phyloP scores from a whole-genome alignment of 768 basidiomycete species.

The Pluteus cervinus region DNA sequence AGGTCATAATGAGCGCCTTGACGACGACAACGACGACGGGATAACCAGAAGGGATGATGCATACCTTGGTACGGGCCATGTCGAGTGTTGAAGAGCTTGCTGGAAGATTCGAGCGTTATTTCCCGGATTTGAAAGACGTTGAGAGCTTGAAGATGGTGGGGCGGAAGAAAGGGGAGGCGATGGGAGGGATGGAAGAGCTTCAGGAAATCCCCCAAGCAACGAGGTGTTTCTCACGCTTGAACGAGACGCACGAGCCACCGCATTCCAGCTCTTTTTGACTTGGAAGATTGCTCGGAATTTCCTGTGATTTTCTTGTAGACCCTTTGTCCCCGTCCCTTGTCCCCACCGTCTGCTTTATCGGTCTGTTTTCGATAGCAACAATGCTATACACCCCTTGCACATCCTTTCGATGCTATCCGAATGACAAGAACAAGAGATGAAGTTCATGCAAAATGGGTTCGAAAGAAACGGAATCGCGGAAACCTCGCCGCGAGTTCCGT shows the following conservation, averaged over 20 bases:
- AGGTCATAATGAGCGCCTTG: conserved; percentile 19
- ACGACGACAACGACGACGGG: conserved; percentile 18
- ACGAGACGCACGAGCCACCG: conserved; percentile 43
- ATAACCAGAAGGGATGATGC: conserved; percentile 12
- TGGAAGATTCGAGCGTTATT: conserved; percentile 15
- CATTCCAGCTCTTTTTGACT: conserved; percentile 42
- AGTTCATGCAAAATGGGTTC: no score
- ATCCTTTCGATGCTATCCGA: no score
- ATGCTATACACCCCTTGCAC: no score
- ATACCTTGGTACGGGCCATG: conserved; percentile 90
- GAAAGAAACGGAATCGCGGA: no score
- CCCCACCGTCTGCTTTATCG: no score
- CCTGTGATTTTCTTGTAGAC: no score
- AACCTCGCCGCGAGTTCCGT: no score
- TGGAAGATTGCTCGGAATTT: conserved; percentile 45
- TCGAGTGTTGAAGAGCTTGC: conserved; percentile 14
- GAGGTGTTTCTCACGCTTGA: conserved; percentile 40
- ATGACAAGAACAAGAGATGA: no score
- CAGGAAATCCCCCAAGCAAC: conserved; percentile 31
- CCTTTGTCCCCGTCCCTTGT: no score
- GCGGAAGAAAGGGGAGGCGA: conserved; percentile 29
- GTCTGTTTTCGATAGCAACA: no score
- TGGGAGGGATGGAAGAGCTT: conserved; percentile 23
- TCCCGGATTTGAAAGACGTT: conserved; percentile 18
- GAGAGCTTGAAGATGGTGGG: conserved; percentile 28